A percentile compares a stretch with the other conserved stretches of the same genome.
Evolutionary conservation across 176 grass and related monocot genomes (phyloP).

Genomic region (Triticum dicoccoides): DNA sequence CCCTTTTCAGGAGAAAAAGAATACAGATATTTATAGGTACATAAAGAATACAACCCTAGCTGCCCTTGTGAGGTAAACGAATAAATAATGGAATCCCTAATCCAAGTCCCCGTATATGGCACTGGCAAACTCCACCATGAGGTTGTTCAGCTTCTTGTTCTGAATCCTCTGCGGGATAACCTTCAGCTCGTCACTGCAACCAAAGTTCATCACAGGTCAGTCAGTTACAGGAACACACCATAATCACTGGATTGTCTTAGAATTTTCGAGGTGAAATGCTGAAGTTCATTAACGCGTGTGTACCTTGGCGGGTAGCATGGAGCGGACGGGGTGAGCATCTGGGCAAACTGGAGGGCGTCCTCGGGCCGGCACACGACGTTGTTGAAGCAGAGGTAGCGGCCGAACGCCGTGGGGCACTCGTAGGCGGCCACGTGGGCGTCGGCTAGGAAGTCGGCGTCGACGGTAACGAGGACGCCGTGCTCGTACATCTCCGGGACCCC

Average conservation of each 20-base stretch:
- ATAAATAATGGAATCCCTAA: conserved; percentile 4
- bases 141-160: conserved; percentile 77
- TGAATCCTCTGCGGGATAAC: conserved; percentile 70
- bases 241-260: not conserved
- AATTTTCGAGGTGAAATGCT: not conserved
- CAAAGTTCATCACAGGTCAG: not conserved
- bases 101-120: conserved; percentile 59
- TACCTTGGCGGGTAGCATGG: conserved; percentile 43
- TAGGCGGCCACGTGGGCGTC: conserved; percentile 80
- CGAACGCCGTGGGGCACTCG: conserved; percentile 67
- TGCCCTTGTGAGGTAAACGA: not conserved
- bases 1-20: conserved; percentile 22
- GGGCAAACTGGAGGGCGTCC: conserved; percentile 64
- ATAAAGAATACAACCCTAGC: conserved; percentile 36
- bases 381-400: conserved; percentile 91
- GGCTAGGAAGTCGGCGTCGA: conserved; percentile 66
- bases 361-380: conserved; percentile 61
- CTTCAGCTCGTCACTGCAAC: conserved; percentile 67
- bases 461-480: conserved; percentile 79
- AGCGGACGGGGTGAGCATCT: conserved; percentile 46
- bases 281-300: not conserved
- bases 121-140: conserved; percentile 71
- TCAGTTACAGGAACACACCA: not conserved
- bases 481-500: conserved; percentile 81
- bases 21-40: conserved; percentile 22